Base-by-base conservation (phyloP, 2,329 filamentous ascomycete genomes). In the Neofusicoccum umdonicola region DNA sequence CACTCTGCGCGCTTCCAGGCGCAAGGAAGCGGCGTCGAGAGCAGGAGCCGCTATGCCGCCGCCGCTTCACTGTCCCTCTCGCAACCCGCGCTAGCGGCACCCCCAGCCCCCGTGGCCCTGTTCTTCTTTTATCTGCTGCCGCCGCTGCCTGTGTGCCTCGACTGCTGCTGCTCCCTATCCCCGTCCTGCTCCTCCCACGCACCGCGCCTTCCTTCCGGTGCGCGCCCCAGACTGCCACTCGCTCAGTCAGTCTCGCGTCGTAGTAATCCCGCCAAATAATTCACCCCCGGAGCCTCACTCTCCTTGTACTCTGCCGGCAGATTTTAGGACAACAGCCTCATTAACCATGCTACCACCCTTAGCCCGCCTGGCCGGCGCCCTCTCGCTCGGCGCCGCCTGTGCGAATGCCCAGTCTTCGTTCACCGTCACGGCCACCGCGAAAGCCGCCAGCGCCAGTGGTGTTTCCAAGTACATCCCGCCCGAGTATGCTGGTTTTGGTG, bases 371-470 rank as follows among this genome's bases (percentile, higher is more conserved):
- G 37, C 47, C 22, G 48, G 44, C 47, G 39, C 22, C 37, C 41
- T 63, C 12, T 44, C 63, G 34, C 35, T 60, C 19, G 52, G 45
- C 35, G 52, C 54, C 27, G 44, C 17, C 51, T 41, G 37, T 12
- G 52, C 62, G 5, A 27, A 50, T 34, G 73, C 75, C 44, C 73
- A 76, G 66, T 68, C 62, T 19, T 71, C 72, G 15, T 56, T 76
- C 31, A 75, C 76, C 48, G 63, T 78, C 42, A 72, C 74, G 17
- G 70, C 73, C 31, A 66, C 71, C 6, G 64, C 69, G n/a, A 72
- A 67, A 22, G 72, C 75, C 6, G 68, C 74, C 9, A 67, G 66
- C 48, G 70, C 69, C 37, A 64, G 67, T 44, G 71, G 63, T 35
- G 57, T 64, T 11, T 48, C 63, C 8, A 19, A 60, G 45, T 51